phyloP scores from a whole-genome alignment of 1,284 basidiomycete species.

The Apiotrichum akiyoshidainum region DNA sequence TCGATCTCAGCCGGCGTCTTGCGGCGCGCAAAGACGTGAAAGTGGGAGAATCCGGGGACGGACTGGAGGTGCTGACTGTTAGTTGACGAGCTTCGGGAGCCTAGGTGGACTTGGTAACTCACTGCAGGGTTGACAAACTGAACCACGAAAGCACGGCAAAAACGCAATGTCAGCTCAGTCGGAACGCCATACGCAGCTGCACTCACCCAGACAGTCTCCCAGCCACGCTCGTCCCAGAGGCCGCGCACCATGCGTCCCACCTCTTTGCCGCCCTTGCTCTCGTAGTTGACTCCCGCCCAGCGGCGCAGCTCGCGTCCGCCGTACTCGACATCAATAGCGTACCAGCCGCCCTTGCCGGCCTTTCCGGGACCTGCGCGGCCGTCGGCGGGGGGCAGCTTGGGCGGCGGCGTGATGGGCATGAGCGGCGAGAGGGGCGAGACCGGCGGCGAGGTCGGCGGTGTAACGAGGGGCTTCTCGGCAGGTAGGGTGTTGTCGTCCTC shows the following conservation, averaged over 20 bases:
- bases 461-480: background rate
- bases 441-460: background rate
- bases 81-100: background rate
- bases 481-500: background rate
- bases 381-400: background rate
- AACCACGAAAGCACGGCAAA: too few relatives aligned
- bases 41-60: slow-evolving; percentile 47
- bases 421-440: background rate
- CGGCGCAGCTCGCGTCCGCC: slow-evolving; percentile 28
- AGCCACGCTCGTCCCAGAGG: slow-evolving; percentile 47
- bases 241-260: slow-evolving; percentile 44
- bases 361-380: slow-evolving; percentile 1
- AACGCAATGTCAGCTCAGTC: background rate
- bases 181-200: too few relatives aligned
- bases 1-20: slow-evolving; percentile 48
- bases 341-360: slow-evolving; percentile 28
- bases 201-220: slow-evolving; percentile 48
- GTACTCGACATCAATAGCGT: slow-evolving; percentile 31
- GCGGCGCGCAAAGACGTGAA: slow-evolving; percentile 48
- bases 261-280: slow-evolving; percentile 36
- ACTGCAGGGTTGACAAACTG: slow-evolving; percentile 36
- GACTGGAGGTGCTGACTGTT: slow-evolving; percentile 38
- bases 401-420: background rate
- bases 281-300: slow-evolving; percentile 40
- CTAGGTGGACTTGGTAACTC: background rate